Evolutionary conservation across 2,329 filamentous ascomycete genomes (phyloP), one percentile per base, ranked within the genome.

Genomic region (Aspergillus sp.): DNA sequence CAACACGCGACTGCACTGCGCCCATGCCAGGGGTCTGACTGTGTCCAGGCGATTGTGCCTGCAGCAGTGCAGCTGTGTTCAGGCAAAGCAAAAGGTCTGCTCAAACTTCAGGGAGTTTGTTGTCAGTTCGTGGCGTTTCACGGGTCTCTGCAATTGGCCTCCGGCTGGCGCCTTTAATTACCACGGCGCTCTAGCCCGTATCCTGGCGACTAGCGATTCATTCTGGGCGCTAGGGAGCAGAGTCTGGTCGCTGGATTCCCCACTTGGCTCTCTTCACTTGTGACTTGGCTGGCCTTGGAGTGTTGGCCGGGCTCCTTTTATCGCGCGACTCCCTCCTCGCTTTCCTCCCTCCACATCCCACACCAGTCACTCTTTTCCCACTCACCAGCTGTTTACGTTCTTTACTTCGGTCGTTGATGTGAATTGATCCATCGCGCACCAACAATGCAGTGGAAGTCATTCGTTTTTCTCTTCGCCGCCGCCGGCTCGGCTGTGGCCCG

Each of bases 391-490:
- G 53, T 47, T 50, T 57, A 44, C 47, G n/a, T 41, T 56, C 43
- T 27, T 58, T 40, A 33, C 23, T 12, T 19, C 51, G 47, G 56
- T 46, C 48, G 46, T 52, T 44, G 40, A 56, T 54, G 50, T 47
- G 53, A 55, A 48, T 40, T 52, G 53, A 46, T 55, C 37, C 51
- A 41, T 55, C 40, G 17, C 44, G 47, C 27, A 55, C 44, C 52
- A 50, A 62, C 33, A 39, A 73, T 73, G 71, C 68, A 70, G 65
- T 61, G 71, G 62, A 70, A 69, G 55, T 66, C 64, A 37, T 44
- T 68, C 55, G 41, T 68, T 62, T 53, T 73, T 46, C 51, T 70
- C 48, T 55, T 65, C 27, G 61, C 67, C 37, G 56, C 68, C 55
- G 66, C 68, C 52, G 61, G 66, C 49, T 60, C 65, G 44, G 66